Conservation (phyloP, 2,329 filamentous ascomycete species). For the Gaeumannomyces tritici region DNA sequence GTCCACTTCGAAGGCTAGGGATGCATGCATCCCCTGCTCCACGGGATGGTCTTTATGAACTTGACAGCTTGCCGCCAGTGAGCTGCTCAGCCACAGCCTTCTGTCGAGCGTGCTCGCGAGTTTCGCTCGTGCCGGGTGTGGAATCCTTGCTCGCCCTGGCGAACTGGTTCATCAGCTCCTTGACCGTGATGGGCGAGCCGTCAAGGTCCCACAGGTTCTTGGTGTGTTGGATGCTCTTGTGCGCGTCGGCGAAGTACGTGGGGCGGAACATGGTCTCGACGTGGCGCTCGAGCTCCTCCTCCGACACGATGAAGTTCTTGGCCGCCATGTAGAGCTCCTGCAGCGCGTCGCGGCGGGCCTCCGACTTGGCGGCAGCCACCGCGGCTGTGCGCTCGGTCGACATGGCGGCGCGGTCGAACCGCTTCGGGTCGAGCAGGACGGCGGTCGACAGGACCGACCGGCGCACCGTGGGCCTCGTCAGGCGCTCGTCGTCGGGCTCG, state of each 20-base stretch:
- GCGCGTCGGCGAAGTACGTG: conserved; percentile 37
- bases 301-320: conserved; percentile 74
- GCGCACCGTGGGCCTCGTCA: conserved; percentile 62
- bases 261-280: conserved; percentile 71
- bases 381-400: conserved; percentile 30
- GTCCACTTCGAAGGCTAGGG: background rate
- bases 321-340: conserved; percentile 89
- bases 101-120: conserved; percentile 37
- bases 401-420: conserved; percentile 43
- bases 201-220: conserved; percentile 44
- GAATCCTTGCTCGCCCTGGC: background rate
- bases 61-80: conserved; percentile 46
- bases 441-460: conserved; percentile 37
- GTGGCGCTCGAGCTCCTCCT: conserved; percentile 62
- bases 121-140: conserved; percentile 21
- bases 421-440: conserved; percentile 51
- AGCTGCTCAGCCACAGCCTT: conserved; percentile 49
- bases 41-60: background rate
- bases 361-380: conserved; percentile 39
- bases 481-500: conserved; percentile 64
- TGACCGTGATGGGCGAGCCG: conserved; percentile 34
- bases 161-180: conserved; percentile 28
- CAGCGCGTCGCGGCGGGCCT: conserved; percentile 58
- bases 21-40: background rate
- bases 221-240: conserved; percentile 14